phyloP scores from a whole-genome alignment of 768 basidiomycete species.

The Leccinellum albellum region DNA sequence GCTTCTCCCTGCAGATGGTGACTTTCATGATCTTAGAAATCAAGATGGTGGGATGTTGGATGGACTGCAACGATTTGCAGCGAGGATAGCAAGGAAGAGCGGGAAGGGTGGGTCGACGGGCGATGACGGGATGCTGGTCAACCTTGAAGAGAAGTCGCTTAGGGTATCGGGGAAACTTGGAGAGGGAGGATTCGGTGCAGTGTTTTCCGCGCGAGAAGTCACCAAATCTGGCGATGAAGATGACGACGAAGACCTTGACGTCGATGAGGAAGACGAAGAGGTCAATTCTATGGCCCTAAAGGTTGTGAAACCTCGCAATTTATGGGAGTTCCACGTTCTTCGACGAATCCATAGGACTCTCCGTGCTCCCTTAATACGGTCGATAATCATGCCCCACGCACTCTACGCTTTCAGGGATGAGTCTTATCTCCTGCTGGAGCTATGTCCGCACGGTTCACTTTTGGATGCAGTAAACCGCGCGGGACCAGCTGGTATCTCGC shows the following conservation, averaged over 20 bases:
- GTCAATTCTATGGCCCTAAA: constrained; percentile 77
- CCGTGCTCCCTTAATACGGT: constrained; percentile 52
- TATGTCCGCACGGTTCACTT: constrained; percentile 87
- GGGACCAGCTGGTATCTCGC: constrained; percentile 65
- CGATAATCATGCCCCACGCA: constrained; percentile 72
- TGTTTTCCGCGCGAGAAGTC: constrained; percentile 77
- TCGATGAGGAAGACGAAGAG: constrained; percentile 51
- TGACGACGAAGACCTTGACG: constrained; percentile 43
- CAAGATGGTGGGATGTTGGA: constrained; percentile 59
- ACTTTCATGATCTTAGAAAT: constrained; percentile 56
- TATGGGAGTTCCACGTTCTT: constrained; percentile 92
- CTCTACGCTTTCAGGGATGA: constrained; percentile 87
- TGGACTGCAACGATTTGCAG: constrained; percentile 68
- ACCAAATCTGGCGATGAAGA: constrained; percentile 38
- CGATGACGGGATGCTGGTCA: constrained; percentile 47
- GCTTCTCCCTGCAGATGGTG: constrained; percentile 54
- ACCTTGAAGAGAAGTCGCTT: constrained; percentile 61
- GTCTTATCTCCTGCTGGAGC: constrained; percentile 83
- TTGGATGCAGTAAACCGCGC: constrained; percentile 91
- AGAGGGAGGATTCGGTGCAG: constrained; percentile 94
- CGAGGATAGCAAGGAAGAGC: constrained; percentile 35
- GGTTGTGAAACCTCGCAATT: constrained; percentile 79
- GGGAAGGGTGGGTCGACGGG: constrained; percentile 33
- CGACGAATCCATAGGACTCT: constrained; percentile 71
- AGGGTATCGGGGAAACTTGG: constrained; percentile 84